Conservation (phyloP, 306 rosid species). For the Luffa acutangula region DNA sequence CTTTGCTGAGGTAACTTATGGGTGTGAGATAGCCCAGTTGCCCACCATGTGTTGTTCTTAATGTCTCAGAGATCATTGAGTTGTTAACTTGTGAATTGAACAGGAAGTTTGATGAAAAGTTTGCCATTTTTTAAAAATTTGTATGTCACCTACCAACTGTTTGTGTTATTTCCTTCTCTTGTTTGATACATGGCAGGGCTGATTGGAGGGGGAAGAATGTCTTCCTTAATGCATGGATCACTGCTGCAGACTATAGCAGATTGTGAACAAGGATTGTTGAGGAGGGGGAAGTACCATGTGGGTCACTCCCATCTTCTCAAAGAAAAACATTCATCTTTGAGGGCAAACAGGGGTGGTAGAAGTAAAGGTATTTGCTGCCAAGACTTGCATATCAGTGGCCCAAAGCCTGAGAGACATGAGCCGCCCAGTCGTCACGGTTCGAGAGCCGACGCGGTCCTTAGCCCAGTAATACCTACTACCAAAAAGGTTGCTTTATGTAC, state of each 20-base stretch:
- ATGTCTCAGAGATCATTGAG: not conserved
- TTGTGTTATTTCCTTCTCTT: not conserved
- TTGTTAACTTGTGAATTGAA: not conserved
- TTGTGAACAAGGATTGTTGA: conserved; percentile 19
- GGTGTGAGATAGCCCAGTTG: not conserved
- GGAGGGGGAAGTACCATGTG: conserved; percentile 20
- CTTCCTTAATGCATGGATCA: conserved; percentile 52
- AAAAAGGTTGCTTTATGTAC: conserved; percentile 37
- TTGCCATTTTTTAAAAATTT: not conserved
- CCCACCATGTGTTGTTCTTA: not conserved
- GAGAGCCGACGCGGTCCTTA: conserved; percentile 36
- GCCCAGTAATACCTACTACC: conserved; percentile 54
- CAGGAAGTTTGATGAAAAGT: not conserved
- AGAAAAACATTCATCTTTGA: conserved; percentile 2
- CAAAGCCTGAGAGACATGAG: conserved; percentile 19
- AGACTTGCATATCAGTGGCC: conserved; percentile 2
- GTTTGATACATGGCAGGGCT: not conserved
- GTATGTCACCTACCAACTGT: not conserved
- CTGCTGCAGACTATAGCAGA: conserved; percentile 32
- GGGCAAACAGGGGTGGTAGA: conserved; percentile 1
- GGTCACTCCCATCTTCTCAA: conserved; percentile 9
- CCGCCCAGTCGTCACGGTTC: conserved; percentile 1
- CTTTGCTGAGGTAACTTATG: not conserved
- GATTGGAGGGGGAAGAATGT: conserved; percentile 21
- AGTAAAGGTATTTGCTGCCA: conserved; percentile 12